phyloP scores from a whole-genome alignment of 495 filamentous ascomycete species.

The Penicillium atrosanguineum region DNA sequence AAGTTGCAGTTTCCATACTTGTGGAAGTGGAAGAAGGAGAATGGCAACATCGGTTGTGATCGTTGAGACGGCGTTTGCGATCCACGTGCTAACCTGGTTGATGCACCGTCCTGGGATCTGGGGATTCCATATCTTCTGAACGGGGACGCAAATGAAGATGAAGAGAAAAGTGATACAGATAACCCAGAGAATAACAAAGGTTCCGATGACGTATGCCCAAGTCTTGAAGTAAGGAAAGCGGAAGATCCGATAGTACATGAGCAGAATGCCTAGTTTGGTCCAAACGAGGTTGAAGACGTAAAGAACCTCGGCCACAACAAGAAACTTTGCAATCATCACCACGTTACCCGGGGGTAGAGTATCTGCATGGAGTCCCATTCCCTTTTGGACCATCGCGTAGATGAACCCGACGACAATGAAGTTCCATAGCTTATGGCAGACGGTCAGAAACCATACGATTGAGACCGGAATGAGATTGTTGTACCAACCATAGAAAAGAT shows the following conservation, averaged over 20 bases:
- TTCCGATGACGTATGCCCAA: conserved; percentile 35
- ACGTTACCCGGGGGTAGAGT: conserved; percentile 15
- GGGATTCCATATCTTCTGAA: conserved; percentile 40
- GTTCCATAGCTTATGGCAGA: conserved; percentile 25
- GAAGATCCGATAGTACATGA: conserved; percentile 46
- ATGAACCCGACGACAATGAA: conserved; percentile 34
- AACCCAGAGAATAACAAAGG: conserved; percentile 39
- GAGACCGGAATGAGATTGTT: background rate
- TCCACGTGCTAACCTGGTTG: conserved; percentile 39
- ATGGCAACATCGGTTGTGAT: conserved; percentile 47
- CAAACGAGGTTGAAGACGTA: conserved; percentile 42
- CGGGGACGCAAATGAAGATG: conserved; percentile 45
- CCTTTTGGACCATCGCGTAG: conserved; percentile 28
- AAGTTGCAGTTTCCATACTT: conserved; percentile 43
- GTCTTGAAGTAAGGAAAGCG: conserved; percentile 34
- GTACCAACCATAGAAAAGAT: conserved; percentile 35
- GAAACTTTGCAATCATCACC: conserved; percentile 32
- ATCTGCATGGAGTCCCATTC: conserved; percentile 34
- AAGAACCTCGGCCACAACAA: conserved; percentile 38
- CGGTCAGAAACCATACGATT: background rate
- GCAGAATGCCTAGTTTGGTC: conserved; percentile 38
- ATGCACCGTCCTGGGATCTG: conserved; percentile 37
- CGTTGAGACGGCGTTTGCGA: conserved; percentile 45
- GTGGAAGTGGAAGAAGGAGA: conserved; percentile 39
- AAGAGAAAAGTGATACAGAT: conserved; percentile 41